phyloP scores from a whole-genome alignment of 2,329 filamentous ascomycete genomes.

The Leptosphaerulina australis region DNA sequence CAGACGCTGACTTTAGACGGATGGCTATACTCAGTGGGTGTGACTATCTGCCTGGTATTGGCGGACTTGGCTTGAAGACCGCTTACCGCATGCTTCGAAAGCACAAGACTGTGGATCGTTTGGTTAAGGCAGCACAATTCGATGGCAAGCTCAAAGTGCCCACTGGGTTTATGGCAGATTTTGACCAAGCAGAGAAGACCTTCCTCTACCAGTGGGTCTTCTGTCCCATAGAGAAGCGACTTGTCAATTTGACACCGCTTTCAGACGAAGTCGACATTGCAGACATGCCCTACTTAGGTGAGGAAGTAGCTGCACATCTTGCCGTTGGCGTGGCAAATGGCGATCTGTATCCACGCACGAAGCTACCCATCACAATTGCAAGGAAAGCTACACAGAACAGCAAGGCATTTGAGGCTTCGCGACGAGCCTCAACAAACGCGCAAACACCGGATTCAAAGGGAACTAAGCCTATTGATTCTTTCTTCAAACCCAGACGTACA shows the following conservation, averaged over 20 bases:
- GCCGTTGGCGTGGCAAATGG: constrained; percentile 78
- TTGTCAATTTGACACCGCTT: constrained; percentile 77
- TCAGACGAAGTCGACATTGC: constrained; percentile 67
- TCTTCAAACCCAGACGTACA: constrained; percentile 68
- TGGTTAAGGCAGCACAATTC: constrained; percentile 83
- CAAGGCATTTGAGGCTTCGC: constrained; percentile 50
- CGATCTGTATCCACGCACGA: constrained; percentile 89
- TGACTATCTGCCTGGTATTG: constrained; percentile 88
- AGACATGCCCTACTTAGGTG: constrained; percentile 82
- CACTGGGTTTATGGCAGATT: constrained; percentile 77
- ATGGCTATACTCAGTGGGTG: constrained; percentile 98
- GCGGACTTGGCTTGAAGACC: constrained; percentile 88
- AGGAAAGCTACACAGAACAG: constrained; percentile 43
- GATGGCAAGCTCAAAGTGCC: constrained; percentile 86
- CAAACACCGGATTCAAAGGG: constrained; percentile 62
- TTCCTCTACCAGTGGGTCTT: constrained; percentile 96
- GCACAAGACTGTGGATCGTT: constrained; percentile 82
- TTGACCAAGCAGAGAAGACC: constrained; percentile 85
- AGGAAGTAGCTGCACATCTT: constrained; percentile 69
- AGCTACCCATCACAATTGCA: constrained; percentile 61
- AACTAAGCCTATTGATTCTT: constrained; percentile 66
- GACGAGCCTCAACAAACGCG: constrained; percentile 21
- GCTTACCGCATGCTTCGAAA: constrained; percentile 90
- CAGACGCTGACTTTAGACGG: constrained; percentile 84
- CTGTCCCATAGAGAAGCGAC: constrained; percentile 71